These are phyloP conservation scores for Paxillus ammoniavirescens DNA, from an alignment of 768 basidiomycete species.

Conservation along the genomic window DNA sequence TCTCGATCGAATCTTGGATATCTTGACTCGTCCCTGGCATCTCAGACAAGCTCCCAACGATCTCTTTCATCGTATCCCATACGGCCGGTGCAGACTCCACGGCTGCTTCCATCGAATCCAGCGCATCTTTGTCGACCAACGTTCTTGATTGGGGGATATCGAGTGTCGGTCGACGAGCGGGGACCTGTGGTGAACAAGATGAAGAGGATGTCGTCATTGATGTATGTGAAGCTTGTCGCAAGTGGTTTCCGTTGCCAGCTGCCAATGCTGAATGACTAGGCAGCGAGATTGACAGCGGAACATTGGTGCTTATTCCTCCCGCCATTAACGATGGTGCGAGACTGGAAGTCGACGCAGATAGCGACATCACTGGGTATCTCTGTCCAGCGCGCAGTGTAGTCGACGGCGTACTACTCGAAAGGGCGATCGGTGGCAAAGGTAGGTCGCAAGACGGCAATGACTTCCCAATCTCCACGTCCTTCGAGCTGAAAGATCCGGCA, in stretches of 20 bases:
- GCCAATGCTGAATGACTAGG: constrained; percentile 12
- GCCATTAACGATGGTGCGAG: constrained; percentile 10
- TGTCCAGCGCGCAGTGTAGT: constrained; percentile 48
- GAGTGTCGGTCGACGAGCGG: constrained; percentile 33
- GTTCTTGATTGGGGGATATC: constrained; percentile 58
- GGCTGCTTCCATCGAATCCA: constrained; percentile 76
- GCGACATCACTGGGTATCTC: constrained; percentile 42
- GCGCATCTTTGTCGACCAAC: constrained; percentile 73
- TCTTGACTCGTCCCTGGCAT: constrained; percentile 41
- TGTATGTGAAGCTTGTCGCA: constrained; percentile 43
- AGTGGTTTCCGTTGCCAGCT: constrained; percentile 28
- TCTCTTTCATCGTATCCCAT: constrained; percentile 79
- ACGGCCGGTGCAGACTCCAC: constrained; percentile 77
- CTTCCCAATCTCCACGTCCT: constrained; percentile 89
- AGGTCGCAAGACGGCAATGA: constrained; percentile 65
- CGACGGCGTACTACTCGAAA: constrained; percentile 28
- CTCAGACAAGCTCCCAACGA: constrained; percentile 60
- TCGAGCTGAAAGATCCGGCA: constrained; percentile 92
- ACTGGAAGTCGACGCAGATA: constrained; percentile 24
- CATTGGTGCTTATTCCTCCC: constrained; percentile 4
- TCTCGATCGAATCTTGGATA: constrained; percentile 52
- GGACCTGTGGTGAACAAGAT: constrained; percentile 31
- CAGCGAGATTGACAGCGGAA: constrained; percentile 11
- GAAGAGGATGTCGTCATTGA: constrained; percentile 41
- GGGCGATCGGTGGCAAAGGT: constrained; percentile 24